phyloP scores from a whole-genome alignment of 257 asterid genomes.

The Rauvolfia tetraphylla region DNA sequence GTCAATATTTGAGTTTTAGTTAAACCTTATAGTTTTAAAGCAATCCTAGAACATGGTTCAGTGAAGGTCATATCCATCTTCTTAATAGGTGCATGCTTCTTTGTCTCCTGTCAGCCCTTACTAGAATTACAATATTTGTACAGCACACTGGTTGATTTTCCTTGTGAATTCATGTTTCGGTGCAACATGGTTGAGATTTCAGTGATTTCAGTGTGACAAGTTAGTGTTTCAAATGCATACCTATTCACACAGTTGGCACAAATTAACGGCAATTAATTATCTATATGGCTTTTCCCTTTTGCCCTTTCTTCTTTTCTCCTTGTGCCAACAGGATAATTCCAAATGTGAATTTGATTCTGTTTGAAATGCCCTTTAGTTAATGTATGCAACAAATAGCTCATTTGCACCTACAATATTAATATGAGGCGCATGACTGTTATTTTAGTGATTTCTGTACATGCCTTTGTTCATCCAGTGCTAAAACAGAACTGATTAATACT shows the following conservation, averaged over 20 bases:
- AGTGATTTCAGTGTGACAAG: neutral
- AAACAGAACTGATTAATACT: neutral
- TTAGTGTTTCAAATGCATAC: neutral
- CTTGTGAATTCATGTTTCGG: neutral
- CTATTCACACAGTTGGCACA: neutral
- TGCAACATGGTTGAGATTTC: neutral
- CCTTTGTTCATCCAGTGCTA: neutral
- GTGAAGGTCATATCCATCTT: neutral
- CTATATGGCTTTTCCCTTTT: neutral
- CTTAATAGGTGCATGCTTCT: neutral
- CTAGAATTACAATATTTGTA: neutral
- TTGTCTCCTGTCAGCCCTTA: neutral
- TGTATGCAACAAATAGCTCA: neutral
- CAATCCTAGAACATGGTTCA: neutral
- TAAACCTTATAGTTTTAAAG: neutral
- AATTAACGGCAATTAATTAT: neutral
- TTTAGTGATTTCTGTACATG: neutral
- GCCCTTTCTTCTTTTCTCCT: neutral
- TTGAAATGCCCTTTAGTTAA: neutral
- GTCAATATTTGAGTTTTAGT: neutral
- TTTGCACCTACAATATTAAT: neutral
- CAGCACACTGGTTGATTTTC: neutral
- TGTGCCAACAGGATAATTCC: neutral
- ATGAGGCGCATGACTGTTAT: neutral
- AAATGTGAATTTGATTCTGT: neutral